phyloP scores from a whole-genome alignment of 208 protist species.

The Wallacemonas sp. region DNA sequence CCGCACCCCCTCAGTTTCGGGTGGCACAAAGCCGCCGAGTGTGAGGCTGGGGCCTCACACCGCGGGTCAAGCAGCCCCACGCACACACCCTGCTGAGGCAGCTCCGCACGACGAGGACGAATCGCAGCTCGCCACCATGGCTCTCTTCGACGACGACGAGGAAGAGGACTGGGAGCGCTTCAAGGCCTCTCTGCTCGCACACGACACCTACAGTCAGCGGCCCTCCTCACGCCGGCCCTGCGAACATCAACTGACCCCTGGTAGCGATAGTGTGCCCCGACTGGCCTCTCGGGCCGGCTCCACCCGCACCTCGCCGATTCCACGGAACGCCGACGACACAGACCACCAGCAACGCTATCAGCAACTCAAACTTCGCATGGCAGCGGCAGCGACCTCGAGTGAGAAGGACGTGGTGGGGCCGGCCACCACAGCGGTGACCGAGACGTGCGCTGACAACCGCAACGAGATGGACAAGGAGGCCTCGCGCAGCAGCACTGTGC shows the following conservation, averaged over 20 bases:
- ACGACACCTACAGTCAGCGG: constrained; percentile 4
- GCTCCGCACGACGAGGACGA: background rate
- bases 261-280: background rate
- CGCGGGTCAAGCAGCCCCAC: background rate
- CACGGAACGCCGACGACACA: background rate
- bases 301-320: background rate
- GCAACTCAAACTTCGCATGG: constrained; percentile 12
- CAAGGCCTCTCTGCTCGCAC: constrained; percentile 28
- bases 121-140: background rate
- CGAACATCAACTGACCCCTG: background rate
- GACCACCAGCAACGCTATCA: constrained; percentile 6
- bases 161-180: constrained; percentile 70
- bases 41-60: too few species aligned
- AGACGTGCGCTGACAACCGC: background rate
- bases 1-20: too few species aligned
- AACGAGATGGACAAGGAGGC: background rate
- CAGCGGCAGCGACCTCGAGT: background rate
- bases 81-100: background rate
- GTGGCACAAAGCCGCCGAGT: too few species aligned
- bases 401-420: background rate
- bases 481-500: background rate
- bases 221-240: constrained; percentile 1
- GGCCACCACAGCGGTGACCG: background rate
- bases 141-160: constrained; percentile 27
- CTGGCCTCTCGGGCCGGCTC: too few species aligned